Percentiles rank a stretch among this genome's conserved stretches.
These are phyloP conservation scores for Nicotiana paniculata DNA, from an alignment of 257 asterid genomes.

Conservation along the genomic window DNA sequence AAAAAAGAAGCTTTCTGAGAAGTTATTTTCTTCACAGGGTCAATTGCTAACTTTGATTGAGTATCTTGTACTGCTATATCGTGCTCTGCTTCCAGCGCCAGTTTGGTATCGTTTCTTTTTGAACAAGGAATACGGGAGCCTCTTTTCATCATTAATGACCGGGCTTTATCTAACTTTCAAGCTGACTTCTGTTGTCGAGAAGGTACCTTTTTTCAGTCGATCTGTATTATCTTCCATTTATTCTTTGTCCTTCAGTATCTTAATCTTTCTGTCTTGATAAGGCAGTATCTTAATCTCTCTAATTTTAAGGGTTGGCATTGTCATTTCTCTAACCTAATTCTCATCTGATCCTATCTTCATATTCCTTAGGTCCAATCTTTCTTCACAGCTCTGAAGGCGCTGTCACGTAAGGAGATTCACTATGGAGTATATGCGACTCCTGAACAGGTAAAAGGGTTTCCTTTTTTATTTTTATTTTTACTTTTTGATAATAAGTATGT, in stretches of 20 bases:
- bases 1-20: neutral
- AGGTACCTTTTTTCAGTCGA: constrained; percentile 38
- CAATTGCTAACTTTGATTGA: constrained; percentile 79
- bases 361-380: constrained; percentile 59
- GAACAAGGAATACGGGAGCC: constrained; percentile 91
- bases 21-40: constrained; percentile 41
- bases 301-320: neutral
- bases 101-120: constrained; percentile 93
- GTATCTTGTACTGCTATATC: constrained; percentile 69
- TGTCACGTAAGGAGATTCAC: constrained; percentile 67
- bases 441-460: constrained; percentile 52
- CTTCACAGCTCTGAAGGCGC: constrained; percentile 57
- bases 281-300: neutral
- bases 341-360: neutral
- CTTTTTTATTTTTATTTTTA: neutral
- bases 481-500: neutral
- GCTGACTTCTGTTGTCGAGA: constrained; percentile 89
- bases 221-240: constrained; percentile 7
- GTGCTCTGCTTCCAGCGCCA: constrained; percentile 83
- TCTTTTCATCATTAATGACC: constrained; percentile 79
- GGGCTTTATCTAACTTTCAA: constrained; percentile 86
- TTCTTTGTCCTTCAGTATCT: constrained; percentile 2
- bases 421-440: constrained; percentile 83
- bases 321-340: neutral
- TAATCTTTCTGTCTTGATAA: neutral